Conservation (phyloP, 306 rosid genomes). For the Lathyrus oleraceus region DNA sequence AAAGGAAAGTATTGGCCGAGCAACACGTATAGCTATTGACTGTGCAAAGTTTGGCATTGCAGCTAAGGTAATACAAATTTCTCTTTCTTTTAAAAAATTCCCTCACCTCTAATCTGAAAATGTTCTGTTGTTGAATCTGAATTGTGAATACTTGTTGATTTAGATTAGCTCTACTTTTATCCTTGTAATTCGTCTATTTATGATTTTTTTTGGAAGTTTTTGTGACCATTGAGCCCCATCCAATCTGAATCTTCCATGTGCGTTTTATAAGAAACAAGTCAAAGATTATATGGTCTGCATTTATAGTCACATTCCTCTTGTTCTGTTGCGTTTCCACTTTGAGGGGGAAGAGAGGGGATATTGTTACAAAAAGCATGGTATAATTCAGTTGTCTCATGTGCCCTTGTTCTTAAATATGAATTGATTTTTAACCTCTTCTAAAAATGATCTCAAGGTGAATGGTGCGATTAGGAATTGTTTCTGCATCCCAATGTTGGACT, state of each 20-base stretch:
- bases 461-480: background rate
- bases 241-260: background rate
- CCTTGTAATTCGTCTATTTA: background rate
- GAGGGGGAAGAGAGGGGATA: background rate
- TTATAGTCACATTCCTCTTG: background rate
- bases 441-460: background rate
- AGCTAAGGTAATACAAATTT: conserved; percentile 58
- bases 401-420: background rate
- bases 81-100: background rate
- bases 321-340: background rate
- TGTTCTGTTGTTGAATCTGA: conserved; percentile 14
- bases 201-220: background rate
- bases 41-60: conserved; percentile 89
- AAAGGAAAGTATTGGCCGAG: conserved; percentile 96
- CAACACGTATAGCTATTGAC: conserved; percentile 90
- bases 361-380: background rate
- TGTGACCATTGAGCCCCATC: background rate
- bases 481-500: background rate
- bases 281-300: background rate
- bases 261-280: background rate
- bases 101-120: background rate
- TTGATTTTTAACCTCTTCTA: background rate
- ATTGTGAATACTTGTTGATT: conserved; percentile 1
- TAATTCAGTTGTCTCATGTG: background rate
- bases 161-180: conserved; percentile 1